A percentile compares a stretch with the other conserved stretches of the same genome.
These are phyloP conservation scores for Biancaea sappan DNA, from an alignment of 306 rosid genomes.

Conservation along the genomic window DNA sequence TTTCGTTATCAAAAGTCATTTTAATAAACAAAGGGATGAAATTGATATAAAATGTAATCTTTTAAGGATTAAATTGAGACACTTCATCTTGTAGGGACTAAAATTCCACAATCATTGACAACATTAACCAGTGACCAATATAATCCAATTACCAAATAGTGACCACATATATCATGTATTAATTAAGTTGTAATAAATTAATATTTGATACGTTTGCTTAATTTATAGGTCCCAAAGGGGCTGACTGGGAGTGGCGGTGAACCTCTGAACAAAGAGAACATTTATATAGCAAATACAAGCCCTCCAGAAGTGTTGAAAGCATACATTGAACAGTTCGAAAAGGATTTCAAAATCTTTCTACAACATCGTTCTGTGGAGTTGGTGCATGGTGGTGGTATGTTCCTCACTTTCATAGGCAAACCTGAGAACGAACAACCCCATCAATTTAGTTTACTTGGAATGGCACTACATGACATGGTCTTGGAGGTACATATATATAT, in stretches of 20 bases:
- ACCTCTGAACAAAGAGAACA: slow-evolving; percentile 20
- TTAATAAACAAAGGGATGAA: no score
- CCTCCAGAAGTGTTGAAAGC: no score
- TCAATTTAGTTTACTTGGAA: no score
- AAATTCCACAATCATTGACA: no score
- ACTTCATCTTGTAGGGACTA: no score
- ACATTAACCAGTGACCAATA: no score
- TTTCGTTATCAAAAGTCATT: no score
- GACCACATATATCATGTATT: no score
- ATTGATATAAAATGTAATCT: no score
- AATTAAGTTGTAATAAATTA: background rate
- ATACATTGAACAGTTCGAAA: slow-evolving; percentile 38
- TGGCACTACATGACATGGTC: slow-evolving; percentile 49
- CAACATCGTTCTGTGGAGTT: slow-evolving; percentile 46
- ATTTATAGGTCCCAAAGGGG: slow-evolving; percentile 33
- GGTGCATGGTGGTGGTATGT: slow-evolving; percentile 47
- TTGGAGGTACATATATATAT: no score
- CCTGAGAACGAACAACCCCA: slow-evolving; percentile 42
- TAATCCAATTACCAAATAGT: no score
- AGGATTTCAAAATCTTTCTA: slow-evolving; percentile 48
- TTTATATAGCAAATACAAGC: slow-evolving; percentile 31
- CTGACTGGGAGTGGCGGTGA: background rate
- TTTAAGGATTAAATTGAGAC: no score
- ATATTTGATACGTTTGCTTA: background rate
- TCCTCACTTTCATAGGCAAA: slow-evolving; percentile 39